These are phyloP conservation scores for Athelia sp. DNA, from an alignment of 1,284 basidiomycete genomes.

Conservation along the genomic window DNA sequence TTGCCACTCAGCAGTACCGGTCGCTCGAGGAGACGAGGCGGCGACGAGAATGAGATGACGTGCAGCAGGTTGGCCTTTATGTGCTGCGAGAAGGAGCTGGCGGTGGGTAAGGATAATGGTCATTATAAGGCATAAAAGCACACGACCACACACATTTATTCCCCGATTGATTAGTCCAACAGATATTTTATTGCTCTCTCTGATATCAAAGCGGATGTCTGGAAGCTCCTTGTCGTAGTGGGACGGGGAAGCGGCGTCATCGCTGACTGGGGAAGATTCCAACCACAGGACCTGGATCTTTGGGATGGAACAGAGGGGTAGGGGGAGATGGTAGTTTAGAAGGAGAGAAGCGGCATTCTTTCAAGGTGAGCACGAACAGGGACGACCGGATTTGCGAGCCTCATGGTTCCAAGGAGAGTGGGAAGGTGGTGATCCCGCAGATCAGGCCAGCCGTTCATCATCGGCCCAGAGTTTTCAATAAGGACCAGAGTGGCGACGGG, in stretches of 20 bases:
- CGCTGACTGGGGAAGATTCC: slow-evolving; percentile 16
- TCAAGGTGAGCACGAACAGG: slow-evolving; percentile 27
- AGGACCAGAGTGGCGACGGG: slow-evolving; percentile 35
- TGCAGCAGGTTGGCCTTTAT: slow-evolving; percentile 21
- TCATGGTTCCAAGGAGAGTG: slow-evolving; percentile 32
- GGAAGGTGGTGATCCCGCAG: slow-evolving; percentile 34
- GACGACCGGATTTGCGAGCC: slow-evolving; percentile 30
- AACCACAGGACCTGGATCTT: slow-evolving; percentile 1
- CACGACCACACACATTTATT: not conserved
- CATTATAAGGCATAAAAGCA: not conserved
- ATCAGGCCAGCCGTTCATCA: slow-evolving; percentile 31
- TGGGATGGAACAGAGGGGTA: not conserved
- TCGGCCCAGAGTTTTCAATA: slow-evolving; percentile 36
- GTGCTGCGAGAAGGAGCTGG: slow-evolving; percentile 15
- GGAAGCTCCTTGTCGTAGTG: slow-evolving; percentile 17
- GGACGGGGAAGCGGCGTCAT: slow-evolving; percentile 16
- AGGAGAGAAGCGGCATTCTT: not conserved
- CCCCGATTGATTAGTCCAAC: slow-evolving; percentile 22
- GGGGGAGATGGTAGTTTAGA: not conserved
- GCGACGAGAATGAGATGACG: slow-evolving; percentile 36
- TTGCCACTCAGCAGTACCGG: not conserved
- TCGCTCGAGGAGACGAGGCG: slow-evolving; percentile 24
- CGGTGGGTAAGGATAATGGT: slow-evolving; percentile 17
- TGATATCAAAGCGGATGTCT: slow-evolving; percentile 24
- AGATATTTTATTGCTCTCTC: slow-evolving; percentile 25